Evolutionary conservation across 306 rosid species (phyloP), one percentile per base, ranked within the genome.

Genomic region (Pyrus communis): DNA sequence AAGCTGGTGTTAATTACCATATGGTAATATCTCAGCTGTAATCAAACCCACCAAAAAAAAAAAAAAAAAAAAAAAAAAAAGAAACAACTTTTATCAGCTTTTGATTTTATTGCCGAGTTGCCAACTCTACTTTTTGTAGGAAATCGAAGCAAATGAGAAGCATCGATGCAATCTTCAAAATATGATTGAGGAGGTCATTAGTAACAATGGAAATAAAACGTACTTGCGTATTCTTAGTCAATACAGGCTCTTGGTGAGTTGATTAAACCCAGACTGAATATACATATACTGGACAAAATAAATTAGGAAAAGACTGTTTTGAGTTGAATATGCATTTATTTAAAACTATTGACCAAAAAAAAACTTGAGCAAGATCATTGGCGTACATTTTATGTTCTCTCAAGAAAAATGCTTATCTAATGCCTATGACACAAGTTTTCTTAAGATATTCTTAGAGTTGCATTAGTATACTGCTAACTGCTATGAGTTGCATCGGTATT

Each of bases 201-300:
- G 86, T 79, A 84, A 69, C 70, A 82, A 84, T 80, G 87, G 88
- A 68, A 86, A 88, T 43, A 86, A 82, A 81, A 88, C 90, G 54
- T 88, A 86, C 83, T 69, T 88, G 82, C 74, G 84, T 74, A 88
- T 88, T 77, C 88, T 88, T 70, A 88, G 83, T 62, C 88, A 86
- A 73, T 87, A 86, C 82, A 84, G 92, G 85, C 85, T 88, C 74
- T 82, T 88, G 84, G 90, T 88, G 72, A 84, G 90, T 82, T 14
- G 78, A 75, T 2, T 23, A 11, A 28, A 46, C 28, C n/a, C 60
- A 15, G 25, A 17, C 33, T 63, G 33, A 42, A 30, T 63, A 28
- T 52, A 75, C 27, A 59, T 71, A 8, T 43, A 14, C 40, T 45
- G 30, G 27, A 23, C 79, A 60, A 54, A 40, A n/a, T 75, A 61